Percentiles rank a stretch among this genome's conserved stretches.
Evolutionary conservation across 2,329 filamentous ascomycete species (phyloP).

Genomic region (Colletotrichum nymphaeae): DNA sequence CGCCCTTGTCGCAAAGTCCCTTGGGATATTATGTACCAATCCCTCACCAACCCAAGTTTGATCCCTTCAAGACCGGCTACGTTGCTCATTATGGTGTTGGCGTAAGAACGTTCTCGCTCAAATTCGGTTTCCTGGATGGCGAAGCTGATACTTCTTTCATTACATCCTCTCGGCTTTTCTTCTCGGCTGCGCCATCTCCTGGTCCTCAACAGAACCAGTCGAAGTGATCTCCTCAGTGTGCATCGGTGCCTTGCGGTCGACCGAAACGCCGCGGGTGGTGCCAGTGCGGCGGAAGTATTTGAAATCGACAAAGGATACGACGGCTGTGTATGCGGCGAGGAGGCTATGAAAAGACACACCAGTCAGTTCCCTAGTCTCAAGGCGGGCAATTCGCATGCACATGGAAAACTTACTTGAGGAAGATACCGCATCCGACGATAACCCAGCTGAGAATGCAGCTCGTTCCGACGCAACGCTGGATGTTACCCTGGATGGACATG

Average conservation of each 20-base stretch:
- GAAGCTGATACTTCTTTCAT: background rate
- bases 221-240: background rate
- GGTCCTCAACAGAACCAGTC: background rate
- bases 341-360: background rate
- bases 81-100: background rate
- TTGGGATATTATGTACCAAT: too few species aligned
- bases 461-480: constrained; percentile 6
- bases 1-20: too few species aligned
- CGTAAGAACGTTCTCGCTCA: background rate
- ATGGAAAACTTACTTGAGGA: background rate
- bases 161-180: background rate
- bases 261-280: background rate
- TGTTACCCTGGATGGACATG: constrained; percentile 26
- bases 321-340: background rate
- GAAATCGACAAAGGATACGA: constrained; percentile 1
- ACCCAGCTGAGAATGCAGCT: constrained; percentile 21
- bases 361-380: background rate
- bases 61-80: background rate
- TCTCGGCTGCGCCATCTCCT: background rate
- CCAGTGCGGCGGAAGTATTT: background rate
- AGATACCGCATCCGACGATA: background rate
- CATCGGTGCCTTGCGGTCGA: background rate
- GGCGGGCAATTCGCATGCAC: too few species aligned
- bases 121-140: too few species aligned
- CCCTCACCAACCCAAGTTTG: too few species aligned